Percentiles rank a stretch among this genome's conserved stretches.
phyloP scores from a whole-genome alignment of 2,329 filamentous ascomycete species.

The Septoria petroselini region DNA sequence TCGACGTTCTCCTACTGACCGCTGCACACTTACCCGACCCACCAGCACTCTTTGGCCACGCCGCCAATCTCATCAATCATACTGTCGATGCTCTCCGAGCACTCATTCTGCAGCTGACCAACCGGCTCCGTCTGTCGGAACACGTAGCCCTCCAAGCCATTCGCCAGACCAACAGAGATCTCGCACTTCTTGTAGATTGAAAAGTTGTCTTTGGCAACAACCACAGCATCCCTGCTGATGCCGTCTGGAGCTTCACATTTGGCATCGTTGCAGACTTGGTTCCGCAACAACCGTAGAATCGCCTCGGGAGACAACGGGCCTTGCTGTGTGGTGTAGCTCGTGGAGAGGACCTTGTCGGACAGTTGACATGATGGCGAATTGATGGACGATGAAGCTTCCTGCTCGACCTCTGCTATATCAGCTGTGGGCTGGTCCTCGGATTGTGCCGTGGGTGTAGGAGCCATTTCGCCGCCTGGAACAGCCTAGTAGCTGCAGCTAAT shows the following conservation, averaged over 20 bases:
- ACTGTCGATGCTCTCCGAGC: constrained; percentile 11
- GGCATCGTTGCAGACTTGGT: constrained; percentile 16
- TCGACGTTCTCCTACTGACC: neutral
- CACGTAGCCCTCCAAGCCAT: constrained; percentile 16
- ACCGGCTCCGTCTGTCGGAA: constrained; percentile 13
- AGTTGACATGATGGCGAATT: constrained; percentile 13
- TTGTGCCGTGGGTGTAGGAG: constrained; percentile 1
- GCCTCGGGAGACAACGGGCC: constrained; percentile 15
- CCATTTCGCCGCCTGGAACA: neutral
- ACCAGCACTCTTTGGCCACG: constrained; percentile 15
- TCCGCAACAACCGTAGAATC: constrained; percentile 10
- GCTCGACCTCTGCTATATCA: neutral
- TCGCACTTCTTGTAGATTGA: constrained; percentile 18
- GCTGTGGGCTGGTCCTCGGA: neutral
- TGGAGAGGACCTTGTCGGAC: constrained; percentile 11
- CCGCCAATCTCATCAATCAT: constrained; percentile 14
- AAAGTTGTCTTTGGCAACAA: constrained; percentile 17
- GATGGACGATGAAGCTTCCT: neutral
- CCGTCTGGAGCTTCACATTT: constrained; percentile 10
- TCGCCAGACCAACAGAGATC: constrained; percentile 17
- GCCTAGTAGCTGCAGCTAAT: neutral
- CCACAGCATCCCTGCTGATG: constrained; percentile 10
- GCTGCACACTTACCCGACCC: constrained; percentile 11
- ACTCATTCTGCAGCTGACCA: constrained; percentile 13
- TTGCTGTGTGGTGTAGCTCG: constrained; percentile 16